Base-by-base conservation (phyloP, 2,329 filamentous ascomycete species). In the Malbranchea cinnamomea region DNA sequence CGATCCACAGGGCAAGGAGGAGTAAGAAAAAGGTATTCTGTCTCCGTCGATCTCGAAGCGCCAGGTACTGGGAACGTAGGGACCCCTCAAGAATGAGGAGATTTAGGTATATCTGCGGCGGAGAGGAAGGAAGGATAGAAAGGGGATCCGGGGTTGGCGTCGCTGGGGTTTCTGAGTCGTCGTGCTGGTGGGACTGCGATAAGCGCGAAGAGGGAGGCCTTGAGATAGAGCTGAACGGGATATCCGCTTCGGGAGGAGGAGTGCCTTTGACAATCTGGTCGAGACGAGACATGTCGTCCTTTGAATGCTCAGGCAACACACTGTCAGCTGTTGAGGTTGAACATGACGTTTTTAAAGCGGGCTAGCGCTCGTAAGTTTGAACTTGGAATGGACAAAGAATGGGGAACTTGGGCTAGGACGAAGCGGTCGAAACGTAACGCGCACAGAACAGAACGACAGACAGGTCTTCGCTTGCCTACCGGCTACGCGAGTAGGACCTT, bases 61-160 rank as follows among this genome's bases (percentile, higher is more conserved):
- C 81, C 33, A 98, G 74, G 56, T 91, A 95, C 47, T 98, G 89
- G 14, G 83, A 77, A 41, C 89, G 82, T 20, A 98, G 65, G 4
- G 84, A 93, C 28, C 83, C 84, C 55, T 98, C 89, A 54, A 98
- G 80, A 46, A 98, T 91, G 35, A 98, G 71, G 14, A 98, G 77
- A 57, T 98, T 98, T 46, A 98, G 74, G 60, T 98, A 98, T 49
- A 98, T 94, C 64, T 93, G 89, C 32, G 83, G 82, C 26, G 85
- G 85, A 10, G 82, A 83, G 49, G 80, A 87, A n/a, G 85, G 85
- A 10, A 87, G 73, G 37, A 77, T 74, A 44, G 74, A 76, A 38
- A 87, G 69, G 16, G 83, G 82, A 50, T 91, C 83, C 34, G 59
- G 54, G 34, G 60, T 52, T 46, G 43, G 31, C 15, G 38, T 33